Percentiles rank a stretch among this genome's conserved stretches.
Evolutionary conservation across 805 yeast genomes (phyloP).

Genomic region (Candida taoyuanica): DNA sequence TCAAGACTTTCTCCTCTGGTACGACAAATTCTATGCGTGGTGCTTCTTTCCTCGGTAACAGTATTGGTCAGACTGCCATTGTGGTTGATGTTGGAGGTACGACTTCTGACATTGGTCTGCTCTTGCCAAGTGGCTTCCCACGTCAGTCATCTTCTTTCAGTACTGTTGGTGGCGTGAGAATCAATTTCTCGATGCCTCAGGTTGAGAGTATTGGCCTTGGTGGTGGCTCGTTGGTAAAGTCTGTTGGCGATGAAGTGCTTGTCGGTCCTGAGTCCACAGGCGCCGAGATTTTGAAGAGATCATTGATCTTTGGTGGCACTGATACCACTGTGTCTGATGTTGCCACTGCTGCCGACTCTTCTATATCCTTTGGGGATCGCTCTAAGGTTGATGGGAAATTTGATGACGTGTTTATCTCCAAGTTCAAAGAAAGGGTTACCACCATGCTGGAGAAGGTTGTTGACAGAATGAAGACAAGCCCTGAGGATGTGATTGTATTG

Average conservation of each 20-base stretch:
- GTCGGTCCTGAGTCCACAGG: conserved; percentile 50
- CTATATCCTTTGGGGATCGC: conserved; percentile 1
- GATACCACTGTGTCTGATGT: conserved; percentile 38
- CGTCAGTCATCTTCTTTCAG: conserved; percentile 41
- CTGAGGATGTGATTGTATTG: conserved; percentile 39
- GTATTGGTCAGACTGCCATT: conserved; percentile 26
- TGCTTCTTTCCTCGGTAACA: conserved; percentile 37
- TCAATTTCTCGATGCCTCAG: conserved; percentile 48
- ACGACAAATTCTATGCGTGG: conserved; percentile 44
- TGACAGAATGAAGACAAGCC: conserved; percentile 42
- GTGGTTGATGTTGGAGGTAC: conserved; percentile 48
- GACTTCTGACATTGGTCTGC: conserved; percentile 40
- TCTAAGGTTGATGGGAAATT: neutral
- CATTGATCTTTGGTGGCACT: conserved; percentile 40
- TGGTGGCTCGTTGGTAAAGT: conserved; percentile 43
- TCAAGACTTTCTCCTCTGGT: conserved; percentile 42
- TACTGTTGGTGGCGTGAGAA: conserved; percentile 42
- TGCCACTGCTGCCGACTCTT: conserved; percentile 23
- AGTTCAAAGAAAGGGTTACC: conserved; percentile 15
- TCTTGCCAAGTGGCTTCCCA: conserved; percentile 37
- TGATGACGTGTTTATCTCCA: conserved; percentile 4
- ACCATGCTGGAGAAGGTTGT: conserved; percentile 34
- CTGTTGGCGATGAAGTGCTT: conserved; percentile 23
- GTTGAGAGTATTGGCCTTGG: conserved; percentile 47
- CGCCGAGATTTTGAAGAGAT: conserved; percentile 28